phyloP scores from a whole-genome alignment of 2,329 filamentous ascomycete species.

The Volutella citrinella region DNA sequence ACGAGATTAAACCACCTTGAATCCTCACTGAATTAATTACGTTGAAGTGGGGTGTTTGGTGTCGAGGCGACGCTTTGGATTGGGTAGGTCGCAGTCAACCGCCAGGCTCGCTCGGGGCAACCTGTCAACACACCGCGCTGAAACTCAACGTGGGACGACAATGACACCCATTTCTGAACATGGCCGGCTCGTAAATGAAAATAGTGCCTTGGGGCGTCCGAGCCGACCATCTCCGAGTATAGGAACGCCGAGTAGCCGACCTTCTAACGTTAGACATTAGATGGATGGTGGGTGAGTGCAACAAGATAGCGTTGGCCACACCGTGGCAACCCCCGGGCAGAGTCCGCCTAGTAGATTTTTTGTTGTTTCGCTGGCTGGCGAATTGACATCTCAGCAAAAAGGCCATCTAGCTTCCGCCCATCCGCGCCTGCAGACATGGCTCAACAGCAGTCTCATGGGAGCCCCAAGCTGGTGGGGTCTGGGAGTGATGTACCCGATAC shows the following conservation, averaged over 20 bases:
- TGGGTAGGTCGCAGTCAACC: conserved; percentile 2
- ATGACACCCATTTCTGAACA: no score
- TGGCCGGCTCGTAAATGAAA: no score
- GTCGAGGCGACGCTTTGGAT: conserved; percentile 7
- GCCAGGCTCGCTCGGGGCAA: no score
- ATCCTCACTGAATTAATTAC: no score
- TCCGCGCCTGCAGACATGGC: conserved; percentile 19
- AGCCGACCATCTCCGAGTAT: no score
- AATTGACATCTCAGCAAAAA: conserved; percentile 25
- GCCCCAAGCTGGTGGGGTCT: conserved; percentile 8
- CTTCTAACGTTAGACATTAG: conserved; percentile 13
- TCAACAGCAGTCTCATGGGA: conserved; percentile 26
- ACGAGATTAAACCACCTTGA: no score
- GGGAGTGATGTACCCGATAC: no score
- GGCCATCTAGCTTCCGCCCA: conserved; percentile 22
- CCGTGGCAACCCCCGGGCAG: conserved; percentile 18
- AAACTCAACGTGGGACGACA: neutral
- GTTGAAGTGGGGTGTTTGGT: conserved; percentile 6
- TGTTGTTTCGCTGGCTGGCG: conserved; percentile 16
- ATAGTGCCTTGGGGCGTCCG: no score
- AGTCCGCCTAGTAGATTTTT: conserved; percentile 11
- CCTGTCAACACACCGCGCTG: conserved; percentile 1
- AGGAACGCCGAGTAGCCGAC: no score
- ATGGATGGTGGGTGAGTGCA: conserved; percentile 16
- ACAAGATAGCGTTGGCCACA: conserved; percentile 13